A percentile compares a stretch with the other conserved stretches of the same genome.
Conservation (phyloP, 306 rosid genomes). For the Cucurbita maxima region DNA sequence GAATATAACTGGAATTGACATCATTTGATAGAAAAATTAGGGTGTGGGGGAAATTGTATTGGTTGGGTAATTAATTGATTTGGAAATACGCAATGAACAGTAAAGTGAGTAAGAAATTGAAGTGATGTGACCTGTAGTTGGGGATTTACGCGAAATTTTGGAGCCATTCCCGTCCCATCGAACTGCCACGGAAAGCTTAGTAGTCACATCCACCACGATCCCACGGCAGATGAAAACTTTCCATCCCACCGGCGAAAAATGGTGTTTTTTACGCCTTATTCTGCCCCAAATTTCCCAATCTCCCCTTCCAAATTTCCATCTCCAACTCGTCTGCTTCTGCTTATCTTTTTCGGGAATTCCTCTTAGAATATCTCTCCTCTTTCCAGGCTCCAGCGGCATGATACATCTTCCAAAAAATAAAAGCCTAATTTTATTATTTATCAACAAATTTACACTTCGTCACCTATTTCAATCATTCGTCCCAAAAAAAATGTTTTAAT, state of each 20-base stretch:
- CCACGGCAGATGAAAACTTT: background rate
- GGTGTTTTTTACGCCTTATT: background rate
- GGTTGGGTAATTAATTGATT: background rate
- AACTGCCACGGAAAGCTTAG: background rate
- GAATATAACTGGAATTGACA: background rate
- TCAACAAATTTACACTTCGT: too few species aligned
- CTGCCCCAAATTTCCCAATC: background rate
- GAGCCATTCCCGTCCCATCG: constrained; percentile 1
- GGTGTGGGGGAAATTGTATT: background rate
- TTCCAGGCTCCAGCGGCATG: background rate
- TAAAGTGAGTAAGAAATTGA: background rate
- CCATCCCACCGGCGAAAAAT: background rate
- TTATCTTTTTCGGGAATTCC: background rate
- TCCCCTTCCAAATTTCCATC: background rate
- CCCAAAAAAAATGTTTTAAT: too few species aligned
- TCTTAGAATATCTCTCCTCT: background rate
- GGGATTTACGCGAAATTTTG: background rate
- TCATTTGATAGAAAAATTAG: background rate
- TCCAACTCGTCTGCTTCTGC: background rate
- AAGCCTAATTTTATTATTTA: too few species aligned
- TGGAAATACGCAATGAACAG: background rate
- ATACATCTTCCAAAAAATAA: background rate
- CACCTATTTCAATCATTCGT: too few species aligned
- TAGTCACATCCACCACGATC: constrained; percentile 1
- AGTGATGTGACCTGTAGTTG: background rate